Evolutionary conservation across 768 basidiomycete species (phyloP).

Genomic region (Suillus americanus): DNA sequence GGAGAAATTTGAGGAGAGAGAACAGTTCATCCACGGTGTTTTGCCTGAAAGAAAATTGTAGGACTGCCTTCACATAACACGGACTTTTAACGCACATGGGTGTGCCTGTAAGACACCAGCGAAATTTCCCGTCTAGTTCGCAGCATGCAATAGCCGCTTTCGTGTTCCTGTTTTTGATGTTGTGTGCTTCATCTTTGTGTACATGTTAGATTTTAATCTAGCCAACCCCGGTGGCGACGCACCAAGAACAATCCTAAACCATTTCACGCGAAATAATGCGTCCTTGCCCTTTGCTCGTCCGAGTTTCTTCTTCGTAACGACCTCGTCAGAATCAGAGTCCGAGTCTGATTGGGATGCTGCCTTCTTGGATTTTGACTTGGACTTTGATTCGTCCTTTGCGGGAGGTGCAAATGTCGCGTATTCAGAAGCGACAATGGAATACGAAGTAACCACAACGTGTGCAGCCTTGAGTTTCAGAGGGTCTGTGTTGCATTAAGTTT

Average conservation of each 20-base stretch:
- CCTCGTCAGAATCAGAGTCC: slow-evolving; percentile 37
- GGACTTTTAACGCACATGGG: slow-evolving; percentile 50
- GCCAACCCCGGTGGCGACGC: slow-evolving; percentile 10
- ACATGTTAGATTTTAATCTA: neutral
- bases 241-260: slow-evolving; percentile 89
- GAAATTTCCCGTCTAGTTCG: slow-evolving; percentile 70
- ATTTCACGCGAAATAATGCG: slow-evolving; percentile 76
- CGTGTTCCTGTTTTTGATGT: slow-evolving; percentile 85
- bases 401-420: slow-evolving; percentile 51
- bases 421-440: slow-evolving; percentile 81
- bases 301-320: slow-evolving; percentile 38
- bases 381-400: slow-evolving; percentile 56
- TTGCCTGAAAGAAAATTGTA: slow-evolving; percentile 48
- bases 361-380: slow-evolving; percentile 39
- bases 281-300: slow-evolving; percentile 47
- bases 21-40: slow-evolving; percentile 90
- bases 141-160: slow-evolving; percentile 80
- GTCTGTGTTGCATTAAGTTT: slow-evolving; percentile 39
- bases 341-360: slow-evolving; percentile 26
- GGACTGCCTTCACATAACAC: slow-evolving; percentile 29
- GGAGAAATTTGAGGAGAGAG: slow-evolving; percentile 86
- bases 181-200: slow-evolving; percentile 84
- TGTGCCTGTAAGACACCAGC: slow-evolving; percentile 89
- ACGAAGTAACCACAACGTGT: slow-evolving; percentile 86
- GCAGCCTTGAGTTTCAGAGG: slow-evolving; percentile 49